Conservation (phyloP, 129 eudicot species). For the Heracleum sosnowskyi region DNA sequence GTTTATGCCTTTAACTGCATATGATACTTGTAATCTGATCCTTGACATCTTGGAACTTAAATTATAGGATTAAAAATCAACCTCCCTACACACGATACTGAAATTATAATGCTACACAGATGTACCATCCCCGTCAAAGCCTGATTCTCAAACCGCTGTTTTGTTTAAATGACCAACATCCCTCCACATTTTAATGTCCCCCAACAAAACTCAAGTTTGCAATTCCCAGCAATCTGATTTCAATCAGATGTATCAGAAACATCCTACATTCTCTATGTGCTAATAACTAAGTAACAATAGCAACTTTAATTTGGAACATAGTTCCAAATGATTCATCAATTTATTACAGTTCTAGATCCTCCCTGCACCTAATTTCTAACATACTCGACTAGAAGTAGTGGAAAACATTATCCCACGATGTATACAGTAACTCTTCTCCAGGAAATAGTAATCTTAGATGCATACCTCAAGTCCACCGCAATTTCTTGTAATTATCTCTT, state of each 20-base stretch:
- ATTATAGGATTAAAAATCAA: no score
- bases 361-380: neutral
- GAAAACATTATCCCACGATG: neutral
- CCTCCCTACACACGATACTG: no score
- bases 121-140: constrained; percentile 11
- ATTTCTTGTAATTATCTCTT: constrained; percentile 61
- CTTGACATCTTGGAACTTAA: no score
- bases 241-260: neutral
- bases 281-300: neutral
- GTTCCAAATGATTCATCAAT: neutral
- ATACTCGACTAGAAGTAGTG: neutral
- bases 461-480: constrained; percentile 86
- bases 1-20: no score
- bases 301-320: neutral
- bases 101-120: neutral
- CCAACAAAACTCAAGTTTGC: no score
- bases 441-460: constrained; percentile 6
- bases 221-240: no score
- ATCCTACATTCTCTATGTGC: neutral
- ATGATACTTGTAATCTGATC: no score
- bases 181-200: constrained; percentile 23
- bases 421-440: no score
- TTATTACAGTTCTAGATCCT: neutral
- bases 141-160: constrained; percentile 8
- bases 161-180: constrained; percentile 21